Base-by-base conservation (phyloP, 2,329 filamentous ascomycete genomes). In the Diaporthe nobilis region DNA sequence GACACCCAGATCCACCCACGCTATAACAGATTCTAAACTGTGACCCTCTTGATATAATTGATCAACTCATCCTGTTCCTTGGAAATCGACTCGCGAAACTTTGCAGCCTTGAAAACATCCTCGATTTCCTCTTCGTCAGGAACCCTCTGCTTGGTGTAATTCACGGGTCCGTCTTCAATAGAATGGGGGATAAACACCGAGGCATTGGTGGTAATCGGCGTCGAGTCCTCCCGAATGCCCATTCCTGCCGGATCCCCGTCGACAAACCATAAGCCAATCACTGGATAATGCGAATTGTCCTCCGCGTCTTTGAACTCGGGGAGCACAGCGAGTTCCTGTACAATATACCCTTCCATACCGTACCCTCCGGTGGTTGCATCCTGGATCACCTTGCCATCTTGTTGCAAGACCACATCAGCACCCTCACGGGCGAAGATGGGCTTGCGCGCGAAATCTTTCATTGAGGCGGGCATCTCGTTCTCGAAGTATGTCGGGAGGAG, bases 231-330 rank as follows among this genome's bases (percentile, higher is more conserved):
- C 37, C 74, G 74, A 28, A 75, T 75, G 15, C 74, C 74, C 74
- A 75, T 67, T 2, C 74, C 74, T 12, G 28, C 74, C 20, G 74
- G 74, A 37, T 75, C 70, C 3, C 74, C 74, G 28, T 75, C 74
- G 8, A 75, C 60, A 42, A 75, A 63, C 74, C 74, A 75, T 17
- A 75, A 15, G 15, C 74, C 74, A 6, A 75, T 47, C 28, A 75
- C 74, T 4, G 74, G 70, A 47, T 47, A 75, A 25, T 25, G 37
- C 4, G 15, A 72, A 12, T 58, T 63, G n/a, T 51, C 55, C n/a
- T 73, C 37, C 4, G 63, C 49, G 6, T 49, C 47, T 17, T 22
- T 71, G 31, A 71, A 71, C 47, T 42, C 67, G 15, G 67, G 42
- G 22, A 17, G 67, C 67, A 71, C n/a, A 9, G 67, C 67, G n/a